These are phyloP conservation scores for Parathielavia hyrcaniae DNA, from an alignment of 495 filamentous ascomycete genomes.

Conservation along the genomic window DNA sequence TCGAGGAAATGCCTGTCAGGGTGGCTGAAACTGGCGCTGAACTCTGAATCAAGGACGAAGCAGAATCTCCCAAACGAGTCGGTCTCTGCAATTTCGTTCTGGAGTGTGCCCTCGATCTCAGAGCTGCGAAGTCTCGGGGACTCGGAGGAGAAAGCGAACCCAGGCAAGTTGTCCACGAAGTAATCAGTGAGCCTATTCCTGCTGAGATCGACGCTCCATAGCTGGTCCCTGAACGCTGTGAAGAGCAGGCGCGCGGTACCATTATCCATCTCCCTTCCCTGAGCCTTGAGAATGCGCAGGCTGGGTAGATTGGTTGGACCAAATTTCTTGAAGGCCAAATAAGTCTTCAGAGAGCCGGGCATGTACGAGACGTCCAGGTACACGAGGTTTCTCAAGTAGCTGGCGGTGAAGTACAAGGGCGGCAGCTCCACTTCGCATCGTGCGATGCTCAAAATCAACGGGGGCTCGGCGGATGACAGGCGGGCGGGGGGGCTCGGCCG, in stretches of 20 bases:
- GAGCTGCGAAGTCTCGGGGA: conserved; percentile 16
- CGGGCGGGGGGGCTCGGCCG: neutral
- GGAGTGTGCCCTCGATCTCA: conserved; percentile 34
- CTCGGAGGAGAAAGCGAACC: conserved; percentile 18
- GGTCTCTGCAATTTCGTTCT: conserved; percentile 16
- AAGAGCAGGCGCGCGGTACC: conserved; percentile 27
- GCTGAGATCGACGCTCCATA: conserved; percentile 46
- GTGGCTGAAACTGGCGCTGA: conserved; percentile 32
- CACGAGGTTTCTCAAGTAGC: conserved; percentile 31
- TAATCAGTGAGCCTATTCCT: conserved; percentile 38
- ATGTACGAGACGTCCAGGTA: conserved; percentile 43
- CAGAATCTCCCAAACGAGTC: conserved; percentile 31
- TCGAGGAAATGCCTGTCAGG: conserved; percentile 38
- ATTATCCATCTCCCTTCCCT: conserved; percentile 37
- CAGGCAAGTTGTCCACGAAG: no score
- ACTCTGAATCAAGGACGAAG: conserved; percentile 36
- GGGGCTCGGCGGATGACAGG: conserved; percentile 1
- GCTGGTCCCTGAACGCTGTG: conserved; percentile 26
- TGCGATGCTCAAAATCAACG: conserved; percentile 34
- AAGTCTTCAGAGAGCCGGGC: conserved; percentile 29
- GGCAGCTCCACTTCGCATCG: conserved; percentile 31
- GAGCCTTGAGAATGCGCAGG: conserved; percentile 39
- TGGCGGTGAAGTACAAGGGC: conserved; percentile 27
- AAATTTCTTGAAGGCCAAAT: conserved; percentile 25
- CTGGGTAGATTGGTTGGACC: conserved; percentile 30